Evolutionary conservation across 2,329 filamentous ascomycete genomes (phyloP).

Genomic region (Trichoderma oligosporum): DNA sequence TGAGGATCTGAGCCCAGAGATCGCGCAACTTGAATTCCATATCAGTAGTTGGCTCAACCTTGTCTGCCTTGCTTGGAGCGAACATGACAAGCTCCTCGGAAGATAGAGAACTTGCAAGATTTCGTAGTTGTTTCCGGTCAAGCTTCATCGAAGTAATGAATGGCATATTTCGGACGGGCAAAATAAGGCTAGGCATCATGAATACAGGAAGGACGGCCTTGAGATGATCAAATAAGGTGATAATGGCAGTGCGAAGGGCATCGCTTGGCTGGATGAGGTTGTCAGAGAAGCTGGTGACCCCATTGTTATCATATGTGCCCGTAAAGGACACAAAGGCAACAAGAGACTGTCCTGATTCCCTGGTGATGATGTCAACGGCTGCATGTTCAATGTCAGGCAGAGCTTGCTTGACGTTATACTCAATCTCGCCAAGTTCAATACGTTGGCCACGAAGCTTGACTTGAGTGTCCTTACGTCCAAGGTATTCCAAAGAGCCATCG

Average conservation of each 20-base stretch:
- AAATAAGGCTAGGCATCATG: conserved; percentile 24
- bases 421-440: conserved; percentile 40
- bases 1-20: conserved; percentile 33
- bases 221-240: conserved; percentile 1
- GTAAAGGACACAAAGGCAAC: conserved; percentile 14
- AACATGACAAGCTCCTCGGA: conserved; percentile 10
- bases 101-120: conserved; percentile 4
- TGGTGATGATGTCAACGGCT: conserved; percentile 4
- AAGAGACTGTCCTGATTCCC: neutral
- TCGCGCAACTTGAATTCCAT: conserved; percentile 21
- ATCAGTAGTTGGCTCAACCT: conserved; percentile 21
- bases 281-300: neutral
- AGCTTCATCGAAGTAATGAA: conserved; percentile 21
- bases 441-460: conserved; percentile 55
- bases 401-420: conserved; percentile 14
- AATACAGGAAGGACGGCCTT: conserved; percentile 19
- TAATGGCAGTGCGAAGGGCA: neutral
- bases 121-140: conserved; percentile 15
- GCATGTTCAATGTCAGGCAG: conserved; percentile 2
- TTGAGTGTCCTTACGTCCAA: conserved; percentile 53
- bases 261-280: neutral
- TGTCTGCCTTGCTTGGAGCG: conserved; percentile 7
- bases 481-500: conserved; percentile 38
- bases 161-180: conserved; percentile 22
- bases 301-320: neutral